Evolutionary conservation across 2,329 filamentous ascomycete species (phyloP).

Genomic region (Thelonectria olida): DNA sequence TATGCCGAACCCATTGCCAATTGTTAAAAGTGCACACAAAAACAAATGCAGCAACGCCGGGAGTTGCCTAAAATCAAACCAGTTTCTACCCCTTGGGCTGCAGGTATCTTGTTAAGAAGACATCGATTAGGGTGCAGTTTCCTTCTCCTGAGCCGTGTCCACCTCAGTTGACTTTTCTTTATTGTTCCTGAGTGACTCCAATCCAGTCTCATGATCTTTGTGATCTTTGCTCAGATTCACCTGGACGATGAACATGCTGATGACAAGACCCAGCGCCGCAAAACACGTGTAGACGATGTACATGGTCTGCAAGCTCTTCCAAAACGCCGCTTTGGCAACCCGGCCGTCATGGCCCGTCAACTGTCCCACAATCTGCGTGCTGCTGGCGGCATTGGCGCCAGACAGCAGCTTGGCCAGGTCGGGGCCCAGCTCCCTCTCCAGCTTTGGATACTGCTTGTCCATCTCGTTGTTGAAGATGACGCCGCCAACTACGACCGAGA

Average conservation of each 20-base stretch:
- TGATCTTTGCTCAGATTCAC: slow-evolving; percentile 64
- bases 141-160: slow-evolving; percentile 24
- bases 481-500: slow-evolving; percentile 77
- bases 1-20: background rate
- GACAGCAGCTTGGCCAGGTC: slow-evolving; percentile 61
- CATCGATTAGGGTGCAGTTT: no score
- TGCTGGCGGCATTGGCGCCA: slow-evolving; percentile 69
- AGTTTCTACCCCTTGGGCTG: background rate
- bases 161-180: slow-evolving; percentile 38
- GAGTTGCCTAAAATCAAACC: no score
- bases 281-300: slow-evolving; percentile 65
- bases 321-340: slow-evolving; percentile 57
- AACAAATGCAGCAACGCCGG: background rate
- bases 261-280: slow-evolving; percentile 55
- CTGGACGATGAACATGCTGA: slow-evolving; percentile 59
- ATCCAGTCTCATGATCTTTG: slow-evolving; percentile 66
- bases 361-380: slow-evolving; percentile 63
- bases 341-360: slow-evolving; percentile 57
- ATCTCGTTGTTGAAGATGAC: slow-evolving; percentile 83
- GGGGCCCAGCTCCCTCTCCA: slow-evolving; percentile 60
- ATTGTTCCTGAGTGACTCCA: slow-evolving; percentile 52
- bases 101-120: no score
- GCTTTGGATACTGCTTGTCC: slow-evolving; percentile 60
- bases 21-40: background rate
- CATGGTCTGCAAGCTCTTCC: slow-evolving; percentile 62